Percentiles rank a stretch among this genome's conserved stretches.
These are phyloP conservation scores for Russula foetens DNA, from an alignment of 768 basidiomycete species.

Conservation along the genomic window DNA sequence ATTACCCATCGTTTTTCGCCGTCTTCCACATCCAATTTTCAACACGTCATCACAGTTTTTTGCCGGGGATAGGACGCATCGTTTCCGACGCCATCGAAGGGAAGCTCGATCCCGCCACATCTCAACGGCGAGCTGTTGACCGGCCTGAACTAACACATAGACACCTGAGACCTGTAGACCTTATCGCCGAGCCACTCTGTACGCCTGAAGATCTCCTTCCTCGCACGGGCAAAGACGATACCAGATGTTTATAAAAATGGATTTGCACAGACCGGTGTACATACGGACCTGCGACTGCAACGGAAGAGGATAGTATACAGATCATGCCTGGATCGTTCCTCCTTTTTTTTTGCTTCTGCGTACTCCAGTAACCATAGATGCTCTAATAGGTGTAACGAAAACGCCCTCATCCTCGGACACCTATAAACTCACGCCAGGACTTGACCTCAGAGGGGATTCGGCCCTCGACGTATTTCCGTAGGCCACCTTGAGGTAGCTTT, in stretches of 20 bases:
- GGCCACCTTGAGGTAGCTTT: conserved; percentile 75
- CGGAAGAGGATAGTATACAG: neutral
- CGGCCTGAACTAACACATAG: conserved; percentile 30
- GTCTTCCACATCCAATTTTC: neutral
- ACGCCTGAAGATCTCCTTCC: conserved; percentile 15
- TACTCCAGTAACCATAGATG: neutral
- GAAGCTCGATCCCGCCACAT: conserved; percentile 43
- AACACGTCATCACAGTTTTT: conserved; percentile 48
- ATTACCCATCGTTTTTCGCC: too few relatives aligned
- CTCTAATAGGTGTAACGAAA: neutral
- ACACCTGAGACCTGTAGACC: neutral
- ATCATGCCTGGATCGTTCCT: neutral
- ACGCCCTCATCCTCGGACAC: conserved; percentile 45
- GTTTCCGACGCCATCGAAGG: conserved; percentile 67
- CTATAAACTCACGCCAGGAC: conserved; percentile 89
- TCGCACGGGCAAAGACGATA: conserved; percentile 19
- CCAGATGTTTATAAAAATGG: neutral
- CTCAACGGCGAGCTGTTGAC: conserved; percentile 35
- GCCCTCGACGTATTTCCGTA: conserved; percentile 77
- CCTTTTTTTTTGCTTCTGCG: neutral
- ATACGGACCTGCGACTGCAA: conserved; percentile 1
- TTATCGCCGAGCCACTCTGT: conserved; percentile 6
- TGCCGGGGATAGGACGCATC: conserved; percentile 74
- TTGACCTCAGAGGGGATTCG: conserved; percentile 84
- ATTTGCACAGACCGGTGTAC: neutral